phyloP scores from a whole-genome alignment of 2,329 filamentous ascomycete species.

The Mollisia scopiformis region DNA sequence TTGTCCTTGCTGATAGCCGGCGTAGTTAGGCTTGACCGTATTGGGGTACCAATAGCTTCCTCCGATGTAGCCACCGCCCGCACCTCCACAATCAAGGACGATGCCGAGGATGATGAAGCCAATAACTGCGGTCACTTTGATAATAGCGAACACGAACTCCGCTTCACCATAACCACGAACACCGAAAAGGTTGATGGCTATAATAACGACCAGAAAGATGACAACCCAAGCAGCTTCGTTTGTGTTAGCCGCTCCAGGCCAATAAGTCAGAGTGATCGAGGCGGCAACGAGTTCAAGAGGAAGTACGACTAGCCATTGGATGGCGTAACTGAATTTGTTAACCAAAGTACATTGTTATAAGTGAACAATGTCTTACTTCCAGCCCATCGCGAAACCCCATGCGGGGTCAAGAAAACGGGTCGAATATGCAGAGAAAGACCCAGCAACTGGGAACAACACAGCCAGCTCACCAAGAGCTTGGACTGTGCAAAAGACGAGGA shows the following conservation, averaged over 20 bases:
- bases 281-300: slow-evolving; percentile 12
- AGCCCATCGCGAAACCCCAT: too few relatives aligned
- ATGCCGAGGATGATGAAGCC: slow-evolving; percentile 67
- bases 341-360: too few relatives aligned
- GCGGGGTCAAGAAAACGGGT: too few relatives aligned
- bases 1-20: too few relatives aligned
- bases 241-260: slow-evolving; percentile 7
- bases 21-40: too few relatives aligned
- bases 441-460: too few relatives aligned
- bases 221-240: slow-evolving; percentile 47
- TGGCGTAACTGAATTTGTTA: slow-evolving; percentile 12
- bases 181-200: slow-evolving; percentile 52
- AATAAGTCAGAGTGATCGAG: slow-evolving; percentile 9
- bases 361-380: too few relatives aligned
- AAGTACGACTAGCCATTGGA: slow-evolving; percentile 11
- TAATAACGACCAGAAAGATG: slow-evolving; percentile 55
- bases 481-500: too few relatives aligned
- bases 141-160: slow-evolving; percentile 57
- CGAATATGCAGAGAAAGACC: too few relatives aligned
- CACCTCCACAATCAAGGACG: slow-evolving; percentile 57
- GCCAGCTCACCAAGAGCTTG: too few relatives aligned
- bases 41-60: slow-evolving; percentile 59
- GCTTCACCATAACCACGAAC: slow-evolving; percentile 6
- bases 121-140: slow-evolving; percentile 59
- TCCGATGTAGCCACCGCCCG: slow-evolving; percentile 55